Base-by-base conservation (phyloP, 176 grass and related monocot genomes). In the Oryza brachyantha region DNA sequence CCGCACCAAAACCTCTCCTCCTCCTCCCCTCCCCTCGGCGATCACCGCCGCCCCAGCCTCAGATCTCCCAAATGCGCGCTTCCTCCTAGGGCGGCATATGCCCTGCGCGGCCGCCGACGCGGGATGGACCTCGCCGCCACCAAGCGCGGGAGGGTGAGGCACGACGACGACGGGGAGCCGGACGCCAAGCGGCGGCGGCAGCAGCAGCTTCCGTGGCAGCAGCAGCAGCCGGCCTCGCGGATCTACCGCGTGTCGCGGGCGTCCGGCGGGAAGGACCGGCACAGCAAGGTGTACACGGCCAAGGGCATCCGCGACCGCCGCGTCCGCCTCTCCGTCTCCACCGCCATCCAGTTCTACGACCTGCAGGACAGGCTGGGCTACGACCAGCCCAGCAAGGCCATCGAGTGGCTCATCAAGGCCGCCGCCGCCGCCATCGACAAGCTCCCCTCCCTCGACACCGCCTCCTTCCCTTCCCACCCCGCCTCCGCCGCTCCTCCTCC, bases 211-310 rank as follows among this genome's bases (percentile, higher is more conserved):
- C 79, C 80, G 48, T 81, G 85, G 61, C 34, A 70, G 60, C 69
- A 79, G 35, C 87, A 71, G 72, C 38, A 78, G 29, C 87, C 83
- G 60, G 40, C 87, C 0, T 96, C 93, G 73, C 87, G 93, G 90
- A 96, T 96, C 87, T 96, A 92, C 85, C 83, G 90, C 8, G 88
- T 93, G 3, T 90, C 88, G 10, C 83, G 93, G 1, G 83, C 88
- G 0, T 86, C 93, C 0, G 88, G 87, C 2, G 88, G 90, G 2
- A 97, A 97, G 85, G 93, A 97, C 85, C 87, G 93, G 2, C 93
- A 97, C 90, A 97, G 93, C 90, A 97, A 97, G 79, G 93, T 97
- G 28, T 97, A 93, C 93, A 97, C 93, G 8, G 85, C 93, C 1
- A 93, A 90, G 68, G 93, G 93, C 77, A 92, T 97, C 60, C 79